Evolutionary conservation across 2,329 filamentous ascomycete genomes (phyloP).

Genomic region (Emergomyces orientalis): DNA sequence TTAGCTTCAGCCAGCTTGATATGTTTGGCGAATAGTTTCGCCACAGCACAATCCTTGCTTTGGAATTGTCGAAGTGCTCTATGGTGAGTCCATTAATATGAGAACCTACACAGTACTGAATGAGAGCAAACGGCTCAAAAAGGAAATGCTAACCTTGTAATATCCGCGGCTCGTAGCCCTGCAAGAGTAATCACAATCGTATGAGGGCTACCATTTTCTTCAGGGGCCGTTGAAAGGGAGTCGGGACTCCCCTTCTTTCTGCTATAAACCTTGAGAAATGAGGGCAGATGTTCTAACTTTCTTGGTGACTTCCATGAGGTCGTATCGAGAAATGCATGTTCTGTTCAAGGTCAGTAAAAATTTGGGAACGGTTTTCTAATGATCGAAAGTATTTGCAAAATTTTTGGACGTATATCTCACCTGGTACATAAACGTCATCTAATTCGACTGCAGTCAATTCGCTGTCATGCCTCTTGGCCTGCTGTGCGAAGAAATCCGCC

Average conservation of each 20-base stretch:
- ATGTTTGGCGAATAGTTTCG: constrained; percentile 95
- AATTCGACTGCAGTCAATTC: constrained; percentile 78
- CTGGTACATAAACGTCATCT: constrained; percentile 69
- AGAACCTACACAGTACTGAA: constrained; percentile 1
- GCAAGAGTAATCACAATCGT: constrained; percentile 82
- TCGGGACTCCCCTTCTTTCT: constrained; percentile 42
- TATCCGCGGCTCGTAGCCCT: constrained; percentile 74
- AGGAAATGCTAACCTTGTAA: constrained; percentile 53
- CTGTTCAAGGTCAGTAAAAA: constrained; percentile 34
- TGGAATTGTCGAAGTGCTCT: constrained; percentile 70
- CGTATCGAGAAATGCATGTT: constrained; percentile 67
- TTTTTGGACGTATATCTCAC: constrained; percentile 39
- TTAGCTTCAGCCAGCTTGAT: constrained; percentile 89
- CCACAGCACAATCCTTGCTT: constrained; percentile 65
- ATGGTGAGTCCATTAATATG: constrained; percentile 9
- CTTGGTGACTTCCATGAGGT: constrained; percentile 61
- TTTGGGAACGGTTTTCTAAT: neutral
- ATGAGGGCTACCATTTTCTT: constrained; percentile 65
- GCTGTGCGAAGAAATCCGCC: constrained; percentile 75
- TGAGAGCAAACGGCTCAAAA: constrained; percentile 11
- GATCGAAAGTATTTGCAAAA: neutral
- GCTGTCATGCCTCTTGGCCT: constrained; percentile 65
- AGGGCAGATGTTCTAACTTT: constrained; percentile 62
- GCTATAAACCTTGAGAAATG: constrained; percentile 59
- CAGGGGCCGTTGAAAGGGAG: constrained; percentile 54